These are phyloP conservation scores for Nothophoma quercina DNA, from an alignment of 2,329 filamentous ascomycete species.

Conservation along the genomic window DNA sequence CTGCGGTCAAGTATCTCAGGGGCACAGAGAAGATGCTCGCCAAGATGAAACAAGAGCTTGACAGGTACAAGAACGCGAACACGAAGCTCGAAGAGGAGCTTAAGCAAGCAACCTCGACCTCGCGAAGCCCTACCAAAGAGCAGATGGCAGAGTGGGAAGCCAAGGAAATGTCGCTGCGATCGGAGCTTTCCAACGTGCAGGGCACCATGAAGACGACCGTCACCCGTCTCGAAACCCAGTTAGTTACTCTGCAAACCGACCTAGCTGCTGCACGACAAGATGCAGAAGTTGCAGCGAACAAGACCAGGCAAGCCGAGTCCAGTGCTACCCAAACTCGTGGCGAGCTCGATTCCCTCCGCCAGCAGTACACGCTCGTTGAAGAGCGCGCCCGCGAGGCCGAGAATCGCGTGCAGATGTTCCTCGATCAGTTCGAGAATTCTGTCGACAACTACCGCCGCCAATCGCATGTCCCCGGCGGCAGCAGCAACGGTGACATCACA, in stretches of 20 bases:
- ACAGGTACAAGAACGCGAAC: slow-evolving; percentile 89
- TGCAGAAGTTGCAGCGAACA: slow-evolving; percentile 69
- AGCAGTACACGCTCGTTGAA: slow-evolving; percentile 83
- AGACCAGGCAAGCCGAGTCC: slow-evolving; percentile 60
- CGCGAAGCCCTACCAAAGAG: slow-evolving; percentile 50
- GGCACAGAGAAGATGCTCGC: slow-evolving; percentile 99
- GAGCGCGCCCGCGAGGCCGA: slow-evolving; percentile 88
- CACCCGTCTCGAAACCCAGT: slow-evolving; percentile 72
- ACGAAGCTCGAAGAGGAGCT: slow-evolving; percentile 81
- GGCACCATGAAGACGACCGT: slow-evolving; percentile 72
- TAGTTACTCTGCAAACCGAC: slow-evolving; percentile 73
- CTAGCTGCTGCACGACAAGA: slow-evolving; percentile 71
- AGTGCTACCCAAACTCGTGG: slow-evolving; percentile 64
- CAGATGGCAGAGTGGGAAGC: slow-evolving; percentile 73
- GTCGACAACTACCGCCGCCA: slow-evolving; percentile 94
- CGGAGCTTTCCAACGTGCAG: slow-evolving; percentile 74
- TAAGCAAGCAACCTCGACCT: slow-evolving; percentile 59
- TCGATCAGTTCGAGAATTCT: slow-evolving; percentile 92
- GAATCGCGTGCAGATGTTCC: slow-evolving; percentile 87
- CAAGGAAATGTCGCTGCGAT: slow-evolving; percentile 72
- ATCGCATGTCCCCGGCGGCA: slow-evolving; percentile 54
- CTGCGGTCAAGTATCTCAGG: slow-evolving; percentile 96
- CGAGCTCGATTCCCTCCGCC: slow-evolving; percentile 81
- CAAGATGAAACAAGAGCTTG: slow-evolving; percentile 97
- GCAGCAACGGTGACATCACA: slow-evolving; percentile 44